phyloP scores from a whole-genome alignment of 2,329 filamentous ascomycete genomes.

The Trichoderma aggressivum region DNA sequence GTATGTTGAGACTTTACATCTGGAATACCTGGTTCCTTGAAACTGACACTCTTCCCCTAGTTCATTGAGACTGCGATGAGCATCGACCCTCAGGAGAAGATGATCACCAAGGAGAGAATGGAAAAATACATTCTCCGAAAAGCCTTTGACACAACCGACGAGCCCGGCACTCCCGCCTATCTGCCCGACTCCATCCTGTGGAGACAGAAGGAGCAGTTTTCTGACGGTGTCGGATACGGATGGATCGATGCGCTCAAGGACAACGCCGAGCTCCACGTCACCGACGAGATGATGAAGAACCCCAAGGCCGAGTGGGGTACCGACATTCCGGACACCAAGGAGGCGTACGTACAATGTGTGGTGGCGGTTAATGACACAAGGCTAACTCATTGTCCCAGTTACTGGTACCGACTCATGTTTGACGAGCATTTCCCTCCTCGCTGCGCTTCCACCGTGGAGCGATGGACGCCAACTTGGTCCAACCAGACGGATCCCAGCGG shows the following conservation, averaged over 20 bases:
- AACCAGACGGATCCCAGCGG: conserved; percentile 95
- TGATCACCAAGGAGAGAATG: conserved; percentile 84
- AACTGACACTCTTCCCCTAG: conserved; percentile 33
- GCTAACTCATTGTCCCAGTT: conserved; percentile 46
- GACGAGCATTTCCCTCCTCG: conserved; percentile 95
- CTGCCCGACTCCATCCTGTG: conserved; percentile 95
- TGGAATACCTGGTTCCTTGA: background rate
- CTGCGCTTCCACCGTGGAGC: conserved; percentile 89
- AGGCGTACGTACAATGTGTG: conserved; percentile 60
- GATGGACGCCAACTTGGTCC: conserved; percentile 97
- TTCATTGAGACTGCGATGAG: conserved; percentile 93
- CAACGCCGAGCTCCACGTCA: conserved; percentile 82
- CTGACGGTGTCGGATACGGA: conserved; percentile 95
- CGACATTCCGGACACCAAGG: conserved; percentile 94
- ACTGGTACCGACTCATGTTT: conserved; percentile 99
- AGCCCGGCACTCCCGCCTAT: conserved; percentile 78
- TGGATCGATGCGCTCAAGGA: conserved; percentile 99
- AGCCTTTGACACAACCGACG: conserved; percentile 89
- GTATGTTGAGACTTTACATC: conserved; percentile 26
- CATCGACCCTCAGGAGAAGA: conserved; percentile 91
- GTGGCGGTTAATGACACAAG: background rate
- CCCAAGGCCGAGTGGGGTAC: conserved; percentile 93
- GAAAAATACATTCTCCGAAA: conserved; percentile 99
- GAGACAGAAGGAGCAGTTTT: conserved; percentile 99
- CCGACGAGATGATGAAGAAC: conserved; percentile 98